Evolutionary conservation across 2,329 filamentous ascomycete genomes (phyloP), one percentile per base, ranked within the genome.

Genomic region (Microdochium paspali): DNA sequence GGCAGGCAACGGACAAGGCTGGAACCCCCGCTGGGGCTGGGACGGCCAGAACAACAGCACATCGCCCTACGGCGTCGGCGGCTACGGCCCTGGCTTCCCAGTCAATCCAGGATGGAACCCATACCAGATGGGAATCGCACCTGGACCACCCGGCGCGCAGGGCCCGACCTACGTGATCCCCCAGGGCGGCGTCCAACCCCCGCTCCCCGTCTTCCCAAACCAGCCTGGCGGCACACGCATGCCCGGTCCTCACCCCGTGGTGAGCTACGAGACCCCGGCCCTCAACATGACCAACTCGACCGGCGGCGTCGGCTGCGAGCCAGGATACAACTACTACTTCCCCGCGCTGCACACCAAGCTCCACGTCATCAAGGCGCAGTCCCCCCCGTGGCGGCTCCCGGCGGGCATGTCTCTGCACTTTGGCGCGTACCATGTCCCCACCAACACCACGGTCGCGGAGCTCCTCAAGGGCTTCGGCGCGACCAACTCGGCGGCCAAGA

Each of bases 271-370:
- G 2, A 71, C 76, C 50, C 74, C 77, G 0, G 75, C 76, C 0
- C 67, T 72, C 24, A 73, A 78, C 52, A 65, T 83, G 63, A 70
- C 68, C 44, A 80, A 82, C 62, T 70, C 72, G 0, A 76, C 75
- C 0, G 76, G 79, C 42, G 77, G 77, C 21, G 67, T 73, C 1
- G 77, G 79, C 35, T 74, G 74, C 50, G 79, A 82, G 54, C 77
- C 76, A 0, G 80, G 79, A 2, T 84, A 81, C 65, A 79, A 80
- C 63, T 80, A 81, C 61, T 73, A 82, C 56, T 83, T 82, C 62
- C 72, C 77, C 0, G 55, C 65, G 0, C 69, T 76, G 51, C 76
- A 82, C 59, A 78, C 76, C 25, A 81, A 78, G 52, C 65, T 82
- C 6, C 77, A 82, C 54, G 67, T 84, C 2, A 70, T 84, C 60